Conservation (phyloP, 495 filamentous ascomycete genomes). For the Penicillium soppii region DNA sequence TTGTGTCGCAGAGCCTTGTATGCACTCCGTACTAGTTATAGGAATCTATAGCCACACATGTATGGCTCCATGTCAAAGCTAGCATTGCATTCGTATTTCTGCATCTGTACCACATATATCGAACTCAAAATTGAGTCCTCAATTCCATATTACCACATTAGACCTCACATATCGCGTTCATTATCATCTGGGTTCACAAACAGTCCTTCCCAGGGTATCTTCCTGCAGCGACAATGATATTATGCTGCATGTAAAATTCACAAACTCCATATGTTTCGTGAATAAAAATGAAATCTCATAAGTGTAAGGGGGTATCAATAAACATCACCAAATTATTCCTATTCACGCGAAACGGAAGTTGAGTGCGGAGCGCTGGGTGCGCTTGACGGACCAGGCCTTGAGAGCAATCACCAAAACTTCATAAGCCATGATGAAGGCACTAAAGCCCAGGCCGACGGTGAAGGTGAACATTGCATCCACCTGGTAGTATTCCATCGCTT, state of each 20-base stretch:
- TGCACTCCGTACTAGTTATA: no score
- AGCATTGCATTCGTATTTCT: background rate
- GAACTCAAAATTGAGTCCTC: background rate
- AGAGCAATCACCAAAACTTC: slow-evolving; percentile 74
- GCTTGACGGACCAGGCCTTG: slow-evolving; percentile 82
- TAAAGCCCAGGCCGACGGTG: slow-evolving; percentile 82
- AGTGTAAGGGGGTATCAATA: slow-evolving; percentile 29
- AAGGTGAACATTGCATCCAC: slow-evolving; percentile 88
- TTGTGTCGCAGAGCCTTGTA: no score
- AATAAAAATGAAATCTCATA: slow-evolving; percentile 10
- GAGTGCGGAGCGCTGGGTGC: slow-evolving; percentile 44
- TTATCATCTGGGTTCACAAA: no score
- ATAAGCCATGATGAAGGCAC: slow-evolving; percentile 84
- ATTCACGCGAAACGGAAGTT: slow-evolving; percentile 24
- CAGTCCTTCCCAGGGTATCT: background rate
- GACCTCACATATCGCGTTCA: background rate
- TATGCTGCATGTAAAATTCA: background rate
- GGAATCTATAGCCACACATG: background rate
- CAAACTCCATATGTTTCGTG: background rate
- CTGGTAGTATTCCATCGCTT: slow-evolving; percentile 71
- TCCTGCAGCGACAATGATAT: background rate
- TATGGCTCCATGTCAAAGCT: background rate
- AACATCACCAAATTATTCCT: background rate
- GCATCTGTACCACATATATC: slow-evolving; percentile 4
- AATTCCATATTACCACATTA: slow-evolving; percentile 5